Base-by-base conservation (phyloP, 2,329 filamentous ascomycete genomes). In the Fusarium abutilonis region DNA sequence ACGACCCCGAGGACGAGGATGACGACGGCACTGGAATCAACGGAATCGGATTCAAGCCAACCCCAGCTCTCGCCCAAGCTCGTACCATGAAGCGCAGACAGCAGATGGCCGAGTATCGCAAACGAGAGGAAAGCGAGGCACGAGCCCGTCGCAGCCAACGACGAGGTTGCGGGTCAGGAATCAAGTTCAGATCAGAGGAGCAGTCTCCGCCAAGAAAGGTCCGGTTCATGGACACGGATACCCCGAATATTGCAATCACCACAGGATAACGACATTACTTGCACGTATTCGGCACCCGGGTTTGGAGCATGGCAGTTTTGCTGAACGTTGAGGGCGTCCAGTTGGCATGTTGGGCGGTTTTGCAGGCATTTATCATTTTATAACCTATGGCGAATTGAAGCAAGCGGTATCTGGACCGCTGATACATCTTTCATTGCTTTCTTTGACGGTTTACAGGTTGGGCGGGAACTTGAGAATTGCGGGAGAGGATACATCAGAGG, bases 1-100 rank as follows among this genome's bases (percentile, higher is more conserved):
- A 89, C 72, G 83, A 88, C 64, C 84, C 86, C 1, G 78, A 86
- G 36, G 87, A 89, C 69, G 80, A 83, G 60, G 86, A 89, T 61
- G 87, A 89, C 67, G 87, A 89, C 68, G 87, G 87, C 46, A 84
- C 83, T 4, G 87, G 87, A 19, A 85, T 89, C 68, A 89, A 89
- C 70, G 87, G 87, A 6, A 85, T 89, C 57, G 87, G 87, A 1
- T 89, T 89, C 75, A 85, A 82, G 66, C 86, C 87, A 3, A 88
- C 86, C 0, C 79, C 86, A 6, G 85, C 85, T 17, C 78, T 88
- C 40, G 86, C 86, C 7, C 81, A 85, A 53, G 81, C 82, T 5
- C 80, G 86, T 15, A 77, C 81, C 2, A 78, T 84, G 73, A 86
- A 83, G 69, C 79, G 86, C 36, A 80, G 79, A 53, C 82, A 86